phyloP scores from a whole-genome alignment of 805 yeast genomes.

The Ogataea paraovalis region DNA sequence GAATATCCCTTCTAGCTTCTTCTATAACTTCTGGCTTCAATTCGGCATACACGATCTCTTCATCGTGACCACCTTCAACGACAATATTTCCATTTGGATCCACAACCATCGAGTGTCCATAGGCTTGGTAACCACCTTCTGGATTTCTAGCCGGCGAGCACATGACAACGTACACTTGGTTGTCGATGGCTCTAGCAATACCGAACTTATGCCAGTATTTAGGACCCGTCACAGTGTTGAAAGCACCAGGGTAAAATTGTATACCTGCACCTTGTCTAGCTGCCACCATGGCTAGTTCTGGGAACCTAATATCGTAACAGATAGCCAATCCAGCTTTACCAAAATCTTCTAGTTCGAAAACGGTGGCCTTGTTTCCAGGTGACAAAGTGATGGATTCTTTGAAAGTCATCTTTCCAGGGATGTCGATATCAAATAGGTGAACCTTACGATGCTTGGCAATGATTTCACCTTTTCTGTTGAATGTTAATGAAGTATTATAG shows the following conservation, averaged over 20 bases:
- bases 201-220: slow-evolving; percentile 79
- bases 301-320: slow-evolving; percentile 78
- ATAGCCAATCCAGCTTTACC: slow-evolving; percentile 83
- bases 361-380: slow-evolving; percentile 81
- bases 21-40: slow-evolving; percentile 59
- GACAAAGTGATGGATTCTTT: slow-evolving; percentile 73
- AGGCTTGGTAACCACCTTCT: slow-evolving; percentile 53
- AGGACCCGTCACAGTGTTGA: slow-evolving; percentile 82
- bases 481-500: slow-evolving; percentile 73
- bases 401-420: slow-evolving; percentile 87
- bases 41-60: slow-evolving; percentile 71
- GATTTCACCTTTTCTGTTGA: slow-evolving; percentile 65
- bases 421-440: slow-evolving; percentile 88
- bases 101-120: slow-evolving; percentile 63
- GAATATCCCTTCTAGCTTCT: slow-evolving; percentile 60
- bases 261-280: slow-evolving; percentile 67
- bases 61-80: slow-evolving; percentile 75
- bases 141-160: slow-evolving; percentile 86
- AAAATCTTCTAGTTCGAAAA: slow-evolving; percentile 57
- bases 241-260: slow-evolving; percentile 81
- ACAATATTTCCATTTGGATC: slow-evolving; percentile 59
- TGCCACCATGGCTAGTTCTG: slow-evolving; percentile 70
- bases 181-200: slow-evolving; percentile 70
- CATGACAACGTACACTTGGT: slow-evolving; percentile 64
- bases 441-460: slow-evolving; percentile 88